Base-by-base conservation (phyloP, 345 rosid species). In the Mangifera indica region DNA sequence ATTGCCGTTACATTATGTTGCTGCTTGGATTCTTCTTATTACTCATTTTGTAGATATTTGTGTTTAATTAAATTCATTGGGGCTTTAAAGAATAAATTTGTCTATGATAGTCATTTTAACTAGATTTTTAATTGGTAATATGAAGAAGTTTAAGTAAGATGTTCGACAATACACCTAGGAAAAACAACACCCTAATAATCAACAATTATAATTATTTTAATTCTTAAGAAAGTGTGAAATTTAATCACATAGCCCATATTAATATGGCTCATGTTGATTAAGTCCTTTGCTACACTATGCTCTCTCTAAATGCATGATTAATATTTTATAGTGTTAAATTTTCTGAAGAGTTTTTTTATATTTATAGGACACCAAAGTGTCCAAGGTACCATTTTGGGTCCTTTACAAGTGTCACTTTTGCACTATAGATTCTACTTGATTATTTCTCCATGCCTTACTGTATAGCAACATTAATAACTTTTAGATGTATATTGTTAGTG, bases 1-100 rank as follows among this genome's bases (percentile, higher is more conserved):
- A 40, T 37, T 60, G 8, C 55, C 22, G 63, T 66, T 60, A 37
- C 9, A 53, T 26, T 53, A 52, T 75, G 56, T 7, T 60, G 61
- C 24, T 70, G 26, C 53, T 18, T 70, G 49, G 72, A 7, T 55
- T 67, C 48, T 54, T 13, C 71, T 37, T 4, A 3, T 34, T 18
- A 21, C 18, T 7, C 34, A 9, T 56, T 32, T 8, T 22, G 24
- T 69, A 22, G 29, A 44, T 21, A 55, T 56, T 42, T 44, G 10
- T 69, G 54, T 56, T 37, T 22, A 13, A 55, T 42, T 20, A 10
- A 55, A 56, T 21, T 55, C 6, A 15, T 57, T 69, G 52, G 24
- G 25, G 10, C 24, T 22, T 14, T 5, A 62, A 37, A 62, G 44
- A 34, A 45, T 8, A 17, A 18, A 32, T 61, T 61, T 62, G 10